Evolutionary conservation across 805 yeast genomes (phyloP), one percentile per base, ranked within the genome.

Genomic region (Hanseniaspora occidentalis): DNA sequence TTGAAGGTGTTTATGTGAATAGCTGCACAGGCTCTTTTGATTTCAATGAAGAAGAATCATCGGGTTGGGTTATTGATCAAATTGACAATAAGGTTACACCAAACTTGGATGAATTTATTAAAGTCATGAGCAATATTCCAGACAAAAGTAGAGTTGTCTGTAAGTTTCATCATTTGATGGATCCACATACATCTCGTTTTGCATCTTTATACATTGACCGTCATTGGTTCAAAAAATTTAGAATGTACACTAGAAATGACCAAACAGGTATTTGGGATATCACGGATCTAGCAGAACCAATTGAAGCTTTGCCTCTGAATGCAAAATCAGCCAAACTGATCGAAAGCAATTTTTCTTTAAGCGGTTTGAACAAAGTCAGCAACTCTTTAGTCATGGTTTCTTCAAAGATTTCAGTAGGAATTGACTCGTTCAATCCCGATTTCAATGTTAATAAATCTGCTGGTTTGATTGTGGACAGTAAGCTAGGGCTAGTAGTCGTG

Each of bases 391-490:
- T 84, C 36, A 70, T 75, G 47, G 84, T 86, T 4, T 68, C 77
- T 25, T 65, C 80, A 6, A 62, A 69, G 9, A 62, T 77, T 36
- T 88, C 92, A 2, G 65, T 81, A 14, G 75, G 84, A 13, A 60
- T 88, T 42, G 96, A 86, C 54, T 82, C 94, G 2, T 76, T 70
- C 57, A 74, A 85, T 2, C 71, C 74, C 29, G 69, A 75, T 35
- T 29, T 29, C 16, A 18, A 29, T 4, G 11, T 20, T n/a, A 70
- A 73, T 39, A 70, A 72, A 38, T 70, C 70, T 41, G 79, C 82
- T 13, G 96, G 95, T 42, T 71, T 88, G 22, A 77, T 88, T 2
- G 66, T 88, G 25, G 95, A 88, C 57, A 79, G 95, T 3, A 73
- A 66, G 38, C 72, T 73, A 44, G 96, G 96, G 2, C 78, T 76